Conservation (phyloP, 2,329 filamentous ascomycete species). For the Fusarium sp. region DNA sequence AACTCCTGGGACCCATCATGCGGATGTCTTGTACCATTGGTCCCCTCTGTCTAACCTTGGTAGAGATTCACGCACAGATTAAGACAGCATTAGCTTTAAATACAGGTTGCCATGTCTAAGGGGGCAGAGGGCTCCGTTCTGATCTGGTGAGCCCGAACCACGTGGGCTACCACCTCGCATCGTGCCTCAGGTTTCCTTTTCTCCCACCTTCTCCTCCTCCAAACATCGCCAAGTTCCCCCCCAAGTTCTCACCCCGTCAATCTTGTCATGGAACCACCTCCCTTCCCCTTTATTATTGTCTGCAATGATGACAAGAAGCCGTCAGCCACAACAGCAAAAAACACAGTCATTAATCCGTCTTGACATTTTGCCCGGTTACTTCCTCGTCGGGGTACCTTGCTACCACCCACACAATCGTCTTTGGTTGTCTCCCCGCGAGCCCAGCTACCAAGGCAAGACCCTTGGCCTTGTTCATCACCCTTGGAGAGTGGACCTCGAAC, state of each 20-base stretch:
- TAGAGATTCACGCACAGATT: neutral
- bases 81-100: neutral
- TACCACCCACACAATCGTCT: neutral
- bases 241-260: neutral
- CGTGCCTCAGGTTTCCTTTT: neutral
- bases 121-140: neutral
- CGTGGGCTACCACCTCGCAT: neutral
- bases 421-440: neutral
- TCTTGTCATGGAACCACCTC: neutral
- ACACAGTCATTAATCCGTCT: neutral
- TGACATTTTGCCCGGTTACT: neutral
- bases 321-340: too few relatives aligned
- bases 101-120: neutral
- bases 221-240: neutral
- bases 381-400: neutral
- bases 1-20: neutral
- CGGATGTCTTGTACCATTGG: neutral
- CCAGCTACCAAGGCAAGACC: neutral
- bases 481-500: neutral
- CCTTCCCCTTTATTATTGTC: neutral
- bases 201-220: neutral
- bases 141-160: neutral
- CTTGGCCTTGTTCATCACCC: neutral
- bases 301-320: too few relatives aligned
- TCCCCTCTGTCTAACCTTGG: neutral